phyloP scores from a whole-genome alignment of 2,329 filamentous ascomycete species.

The Thelonectria rubi region DNA sequence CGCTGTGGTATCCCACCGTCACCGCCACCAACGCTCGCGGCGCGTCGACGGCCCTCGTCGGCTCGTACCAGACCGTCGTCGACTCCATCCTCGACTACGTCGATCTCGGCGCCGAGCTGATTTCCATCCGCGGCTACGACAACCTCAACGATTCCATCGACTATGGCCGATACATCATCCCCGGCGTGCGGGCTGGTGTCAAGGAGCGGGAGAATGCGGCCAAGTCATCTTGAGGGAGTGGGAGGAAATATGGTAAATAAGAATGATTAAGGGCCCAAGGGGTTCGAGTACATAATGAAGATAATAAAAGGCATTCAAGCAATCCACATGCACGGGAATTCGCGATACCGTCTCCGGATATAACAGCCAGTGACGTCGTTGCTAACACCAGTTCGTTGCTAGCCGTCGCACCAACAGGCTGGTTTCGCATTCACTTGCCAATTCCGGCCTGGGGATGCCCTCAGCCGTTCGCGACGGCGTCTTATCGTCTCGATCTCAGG shows the following conservation, averaged over 20 bases:
- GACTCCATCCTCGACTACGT: conserved; percentile 67
- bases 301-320: neutral
- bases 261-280: neutral
- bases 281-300: conserved; percentile 14
- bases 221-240: conserved; percentile 12
- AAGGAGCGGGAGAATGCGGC: conserved; percentile 38
- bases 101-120: conserved; percentile 63
- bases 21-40: conserved; percentile 68
- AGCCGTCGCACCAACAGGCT: neutral
- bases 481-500: too few relatives aligned
- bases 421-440: neutral
- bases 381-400: neutral
- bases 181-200: conserved; percentile 54
- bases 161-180: conserved; percentile 65
- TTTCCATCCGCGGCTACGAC: conserved; percentile 69
- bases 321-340: neutral
- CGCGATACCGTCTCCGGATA: too few relatives aligned
- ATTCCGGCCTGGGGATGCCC: neutral
- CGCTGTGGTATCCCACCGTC: conserved; percentile 71
- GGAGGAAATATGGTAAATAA: neutral
- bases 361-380: too few relatives aligned
- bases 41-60: conserved; percentile 67
- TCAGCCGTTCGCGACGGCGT: neutral
- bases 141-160: conserved; percentile 68
- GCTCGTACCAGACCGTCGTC: conserved; percentile 60